Conservation (phyloP, 2,329 filamentous ascomycete genomes). For the Xylariaceae sp. region DNA sequence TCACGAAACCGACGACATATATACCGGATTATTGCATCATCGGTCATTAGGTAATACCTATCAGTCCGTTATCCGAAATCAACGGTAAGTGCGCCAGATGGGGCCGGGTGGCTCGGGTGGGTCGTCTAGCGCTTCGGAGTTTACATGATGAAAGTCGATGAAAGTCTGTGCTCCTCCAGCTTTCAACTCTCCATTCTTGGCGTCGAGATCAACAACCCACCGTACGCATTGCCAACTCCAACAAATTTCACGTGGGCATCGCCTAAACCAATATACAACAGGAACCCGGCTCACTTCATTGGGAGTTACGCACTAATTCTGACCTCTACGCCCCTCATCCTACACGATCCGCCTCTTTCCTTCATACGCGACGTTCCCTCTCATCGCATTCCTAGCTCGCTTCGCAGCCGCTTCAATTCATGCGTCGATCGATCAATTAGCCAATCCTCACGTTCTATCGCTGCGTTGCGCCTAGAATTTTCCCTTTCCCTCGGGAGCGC, state of each 20-base stretch:
- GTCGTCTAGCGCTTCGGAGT: background rate
- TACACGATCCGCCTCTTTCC: background rate
- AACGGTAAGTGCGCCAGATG: too few relatives aligned
- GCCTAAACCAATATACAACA: background rate
- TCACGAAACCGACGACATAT: too few relatives aligned
- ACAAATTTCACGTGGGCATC: background rate
- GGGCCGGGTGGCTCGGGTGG: background rate
- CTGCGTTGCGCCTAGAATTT: background rate
- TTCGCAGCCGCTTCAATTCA: background rate
- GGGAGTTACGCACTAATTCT: background rate
- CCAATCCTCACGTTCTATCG: background rate
- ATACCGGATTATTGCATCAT: too few relatives aligned
- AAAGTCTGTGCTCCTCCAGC: background rate
- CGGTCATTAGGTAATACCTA: too few relatives aligned
- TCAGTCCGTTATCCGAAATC: too few relatives aligned
- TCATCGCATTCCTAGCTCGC: background rate
- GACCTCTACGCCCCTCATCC: background rate
- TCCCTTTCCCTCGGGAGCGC: background rate
- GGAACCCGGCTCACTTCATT: background rate
- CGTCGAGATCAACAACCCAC: background rate
- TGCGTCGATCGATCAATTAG: background rate
- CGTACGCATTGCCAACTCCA: background rate
- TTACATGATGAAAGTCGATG: background rate
- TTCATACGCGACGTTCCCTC: background rate
- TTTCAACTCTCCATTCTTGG: background rate